These are phyloP conservation scores for Ophiostoma australiae DNA, from an alignment of 2,329 filamentous ascomycete genomes.

Conservation along the genomic window DNA sequence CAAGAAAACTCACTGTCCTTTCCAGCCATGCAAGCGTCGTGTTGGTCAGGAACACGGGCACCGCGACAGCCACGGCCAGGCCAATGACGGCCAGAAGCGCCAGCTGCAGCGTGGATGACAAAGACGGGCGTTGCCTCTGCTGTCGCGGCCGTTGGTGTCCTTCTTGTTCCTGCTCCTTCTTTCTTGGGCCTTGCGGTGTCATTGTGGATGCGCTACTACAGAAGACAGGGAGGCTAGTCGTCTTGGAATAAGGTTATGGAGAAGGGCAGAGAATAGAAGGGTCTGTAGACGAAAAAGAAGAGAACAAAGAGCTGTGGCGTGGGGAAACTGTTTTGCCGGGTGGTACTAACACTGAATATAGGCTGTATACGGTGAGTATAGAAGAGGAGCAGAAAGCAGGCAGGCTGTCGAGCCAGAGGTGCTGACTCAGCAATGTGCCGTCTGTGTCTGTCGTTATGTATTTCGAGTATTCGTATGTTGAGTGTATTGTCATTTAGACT, in stretches of 20 bases:
- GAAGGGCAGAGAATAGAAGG: not conserved
- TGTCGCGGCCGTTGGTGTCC: too few species aligned
- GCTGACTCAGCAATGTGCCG: not conserved
- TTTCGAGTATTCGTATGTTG: too few species aligned
- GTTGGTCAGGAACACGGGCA: conserved; percentile 17
- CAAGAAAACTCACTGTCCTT: not conserved
- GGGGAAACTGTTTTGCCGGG: conserved; percentile 12
- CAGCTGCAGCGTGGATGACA: conserved; percentile 10
- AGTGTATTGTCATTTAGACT: not conserved
- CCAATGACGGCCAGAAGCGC: conserved; percentile 9
- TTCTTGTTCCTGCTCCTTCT: not conserved
- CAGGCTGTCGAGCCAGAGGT: not conserved
- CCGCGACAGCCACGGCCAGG: conserved; percentile 6
- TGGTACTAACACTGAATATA: not conserved
- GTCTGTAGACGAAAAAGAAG: not conserved
- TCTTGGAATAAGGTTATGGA: not conserved
- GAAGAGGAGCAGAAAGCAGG: too few species aligned
- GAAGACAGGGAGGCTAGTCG: too few species aligned
- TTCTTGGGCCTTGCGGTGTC: not conserved
- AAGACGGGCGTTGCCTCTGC: not conserved
- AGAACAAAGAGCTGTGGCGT: not conserved
- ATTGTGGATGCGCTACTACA: not conserved
- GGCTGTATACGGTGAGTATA: not conserved
- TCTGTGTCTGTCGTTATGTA: not conserved
- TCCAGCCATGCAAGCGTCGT: conserved; percentile 13